These are phyloP conservation scores for Aspergillus diversus DNA, from an alignment of 495 filamentous ascomycete species.

Conservation along the genomic window DNA sequence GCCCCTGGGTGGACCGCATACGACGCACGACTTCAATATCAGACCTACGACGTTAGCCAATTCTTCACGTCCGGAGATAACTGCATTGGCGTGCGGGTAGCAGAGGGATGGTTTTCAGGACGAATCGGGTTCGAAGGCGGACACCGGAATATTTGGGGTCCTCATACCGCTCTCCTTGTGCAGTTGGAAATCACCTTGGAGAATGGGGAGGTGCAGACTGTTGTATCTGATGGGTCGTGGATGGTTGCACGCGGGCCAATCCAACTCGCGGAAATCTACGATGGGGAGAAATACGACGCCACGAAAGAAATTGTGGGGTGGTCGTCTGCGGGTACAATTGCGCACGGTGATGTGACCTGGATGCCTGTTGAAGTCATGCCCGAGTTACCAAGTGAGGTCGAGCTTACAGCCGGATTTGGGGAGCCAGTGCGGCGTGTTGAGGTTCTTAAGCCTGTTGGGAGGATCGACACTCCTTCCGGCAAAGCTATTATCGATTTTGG, in stretches of 20 bases:
- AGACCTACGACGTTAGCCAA: conserved; percentile 6
- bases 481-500: conserved; percentile 12
- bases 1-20: conserved; percentile 13
- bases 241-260: not conserved
- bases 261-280: conserved; percentile 6
- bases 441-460: not conserved
- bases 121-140: conserved; percentile 9
- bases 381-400: not conserved
- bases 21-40: conserved; percentile 9
- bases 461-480: not conserved
- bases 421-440: conserved; percentile 8
- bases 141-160: conserved; percentile 15
- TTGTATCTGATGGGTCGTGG: conserved; percentile 5
- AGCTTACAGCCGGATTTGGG: not conserved
- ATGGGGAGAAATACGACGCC: conserved; percentile 11
- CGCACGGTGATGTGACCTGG: not conserved
- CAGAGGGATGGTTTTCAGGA: conserved; percentile 6
- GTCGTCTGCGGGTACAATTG: not conserved
- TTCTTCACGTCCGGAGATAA: not conserved
- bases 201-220: not conserved
- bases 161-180: conserved; percentile 6
- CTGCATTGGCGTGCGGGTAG: not conserved
- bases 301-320: not conserved
- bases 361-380: not conserved
- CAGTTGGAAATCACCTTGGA: conserved; percentile 3